A percentile compares a stretch with the other conserved stretches of the same genome.
Conservation (phyloP, 768 basidiomycete species). For the Calvatia gigantea region DNA sequence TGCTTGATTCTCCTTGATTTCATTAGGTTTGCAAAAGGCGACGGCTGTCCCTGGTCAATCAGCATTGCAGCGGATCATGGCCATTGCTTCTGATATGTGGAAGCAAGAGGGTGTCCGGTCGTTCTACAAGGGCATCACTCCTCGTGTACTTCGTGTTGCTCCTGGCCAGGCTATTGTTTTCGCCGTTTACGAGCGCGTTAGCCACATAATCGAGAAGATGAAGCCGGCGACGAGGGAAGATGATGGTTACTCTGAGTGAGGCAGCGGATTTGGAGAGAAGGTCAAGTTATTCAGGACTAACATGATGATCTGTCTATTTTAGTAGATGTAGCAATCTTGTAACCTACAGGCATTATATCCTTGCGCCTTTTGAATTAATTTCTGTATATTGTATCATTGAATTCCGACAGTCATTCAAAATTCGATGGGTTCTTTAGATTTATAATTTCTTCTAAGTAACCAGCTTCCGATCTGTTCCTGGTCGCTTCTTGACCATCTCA, state of each 20-base stretch:
- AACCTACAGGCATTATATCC: not conserved
- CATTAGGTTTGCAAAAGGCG: slow-evolving; percentile 79
- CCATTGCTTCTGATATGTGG: slow-evolving; percentile 93
- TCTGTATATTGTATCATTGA: too few relatives aligned
- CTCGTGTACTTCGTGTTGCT: slow-evolving; percentile 91
- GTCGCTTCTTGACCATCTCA: too few relatives aligned
- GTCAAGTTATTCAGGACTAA: not conserved
- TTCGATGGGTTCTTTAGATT: too few relatives aligned
- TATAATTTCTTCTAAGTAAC: too few relatives aligned
- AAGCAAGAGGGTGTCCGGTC: slow-evolving; percentile 80
- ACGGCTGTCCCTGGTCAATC: slow-evolving; percentile 69
- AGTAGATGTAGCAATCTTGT: too few relatives aligned
- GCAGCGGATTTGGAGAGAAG: not conserved
- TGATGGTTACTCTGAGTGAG: slow-evolving; percentile 60
- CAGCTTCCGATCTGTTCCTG: too few relatives aligned
- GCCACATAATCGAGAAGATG: slow-evolving; percentile 67
- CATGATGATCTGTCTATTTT: not conserved
- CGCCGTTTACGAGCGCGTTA: slow-evolving; percentile 92
- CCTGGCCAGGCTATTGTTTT: slow-evolving; percentile 98
- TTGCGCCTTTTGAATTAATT: too few relatives aligned
- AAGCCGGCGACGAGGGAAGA: slow-evolving; percentile 52
- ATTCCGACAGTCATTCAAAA: too few relatives aligned
- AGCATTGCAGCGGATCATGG: slow-evolving; percentile 73
- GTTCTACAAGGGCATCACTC: slow-evolving; percentile 99
- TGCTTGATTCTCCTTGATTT: slow-evolving; percentile 3